A percentile compares a stretch with the other conserved stretches of the same genome.
Evolutionary conservation across 2,329 filamentous ascomycete species (phyloP).

Genomic region (Metarhizium sp.): DNA sequence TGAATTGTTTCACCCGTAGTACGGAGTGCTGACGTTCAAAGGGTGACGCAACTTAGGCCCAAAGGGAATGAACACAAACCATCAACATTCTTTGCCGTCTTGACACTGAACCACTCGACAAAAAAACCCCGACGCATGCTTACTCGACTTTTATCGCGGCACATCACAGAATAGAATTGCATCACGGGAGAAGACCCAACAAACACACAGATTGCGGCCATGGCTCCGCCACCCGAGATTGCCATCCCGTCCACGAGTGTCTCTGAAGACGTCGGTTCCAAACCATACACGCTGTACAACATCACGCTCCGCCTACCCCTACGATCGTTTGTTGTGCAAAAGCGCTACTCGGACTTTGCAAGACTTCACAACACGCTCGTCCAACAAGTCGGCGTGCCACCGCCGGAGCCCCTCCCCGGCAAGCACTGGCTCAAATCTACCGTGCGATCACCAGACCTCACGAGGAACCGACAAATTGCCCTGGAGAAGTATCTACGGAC

Average conservation of each 20-base stretch:
- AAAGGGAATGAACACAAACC: too few relatives aligned
- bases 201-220: slow-evolving; percentile 26
- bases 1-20: background rate
- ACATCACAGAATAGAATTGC: background rate
- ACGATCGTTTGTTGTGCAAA: slow-evolving; percentile 64
- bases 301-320: slow-evolving; percentile 69
- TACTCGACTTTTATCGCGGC: background rate
- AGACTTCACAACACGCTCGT: slow-evolving; percentile 55
- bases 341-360: slow-evolving; percentile 75
- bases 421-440: slow-evolving; percentile 75
- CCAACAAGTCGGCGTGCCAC: slow-evolving; percentile 49
- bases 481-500: slow-evolving; percentile 64
- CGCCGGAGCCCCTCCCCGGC: slow-evolving; percentile 57
- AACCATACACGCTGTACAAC: slow-evolving; percentile 70
- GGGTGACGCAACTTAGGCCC: too few relatives aligned
- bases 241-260: slow-evolving; percentile 58
- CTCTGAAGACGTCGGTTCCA: slow-evolving; percentile 40
- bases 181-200: background rate
- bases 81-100: too few relatives aligned
- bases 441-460: slow-evolving; percentile 57
- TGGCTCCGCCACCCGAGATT: slow-evolving; percentile 59
- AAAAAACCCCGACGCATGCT: too few relatives aligned
- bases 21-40: too few relatives aligned
- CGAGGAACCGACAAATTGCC: slow-evolving; percentile 57
- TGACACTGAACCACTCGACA: too few relatives aligned